A percentile compares a stretch with the other conserved stretches of the same genome.
Evolutionary conservation across 768 basidiomycete species (phyloP).

Genomic region (Tylopilus felleus): DNA sequence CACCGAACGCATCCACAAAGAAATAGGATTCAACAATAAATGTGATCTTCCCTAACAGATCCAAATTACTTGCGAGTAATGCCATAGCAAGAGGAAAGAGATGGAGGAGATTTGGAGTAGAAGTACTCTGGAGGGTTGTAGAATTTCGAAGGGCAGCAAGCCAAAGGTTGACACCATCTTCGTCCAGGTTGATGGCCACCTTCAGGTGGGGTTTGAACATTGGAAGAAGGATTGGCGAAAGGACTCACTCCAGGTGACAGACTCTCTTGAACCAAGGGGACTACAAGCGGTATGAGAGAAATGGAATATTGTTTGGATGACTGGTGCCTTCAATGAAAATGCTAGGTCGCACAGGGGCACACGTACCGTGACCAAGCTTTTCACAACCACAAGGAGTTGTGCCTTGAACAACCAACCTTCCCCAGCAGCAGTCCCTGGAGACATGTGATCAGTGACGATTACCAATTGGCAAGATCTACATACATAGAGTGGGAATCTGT

Average conservation of each 20-base stretch:
- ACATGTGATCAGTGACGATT: conserved; percentile 9
- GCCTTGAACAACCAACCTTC: conserved; percentile 72
- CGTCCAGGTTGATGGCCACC: conserved; percentile 69
- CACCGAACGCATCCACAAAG: conserved; percentile 57
- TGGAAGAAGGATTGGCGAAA: background rate
- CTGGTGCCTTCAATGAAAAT: conserved; percentile 35
- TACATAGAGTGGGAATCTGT: conserved; percentile 72
- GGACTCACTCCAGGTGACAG: conserved; percentile 51
- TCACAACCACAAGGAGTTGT: conserved; percentile 65
- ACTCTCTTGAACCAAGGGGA: conserved; percentile 64
- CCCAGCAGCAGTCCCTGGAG: conserved; percentile 62
- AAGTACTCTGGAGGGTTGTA: conserved; percentile 43
- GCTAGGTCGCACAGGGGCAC: background rate
- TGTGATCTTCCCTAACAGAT: conserved; percentile 66
- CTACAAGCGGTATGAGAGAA: conserved; percentile 50
- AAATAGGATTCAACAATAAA: conserved; percentile 75
- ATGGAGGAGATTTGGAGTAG: conserved; percentile 53
- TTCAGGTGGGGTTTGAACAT: conserved; percentile 28
- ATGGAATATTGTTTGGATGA: conserved; percentile 63
- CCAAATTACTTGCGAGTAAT: conserved; percentile 66
- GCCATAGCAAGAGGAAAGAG: conserved; percentile 61
- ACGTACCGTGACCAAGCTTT: conserved; percentile 64
- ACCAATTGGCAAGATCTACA: conserved; percentile 22
- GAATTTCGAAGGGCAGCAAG: conserved; percentile 65
- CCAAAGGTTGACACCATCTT: conserved; percentile 79